Percentiles rank a stretch among this genome's conserved stretches.
phyloP scores from a whole-genome alignment of 208 protist genomes.

The Trypanosoma grayi region DNA sequence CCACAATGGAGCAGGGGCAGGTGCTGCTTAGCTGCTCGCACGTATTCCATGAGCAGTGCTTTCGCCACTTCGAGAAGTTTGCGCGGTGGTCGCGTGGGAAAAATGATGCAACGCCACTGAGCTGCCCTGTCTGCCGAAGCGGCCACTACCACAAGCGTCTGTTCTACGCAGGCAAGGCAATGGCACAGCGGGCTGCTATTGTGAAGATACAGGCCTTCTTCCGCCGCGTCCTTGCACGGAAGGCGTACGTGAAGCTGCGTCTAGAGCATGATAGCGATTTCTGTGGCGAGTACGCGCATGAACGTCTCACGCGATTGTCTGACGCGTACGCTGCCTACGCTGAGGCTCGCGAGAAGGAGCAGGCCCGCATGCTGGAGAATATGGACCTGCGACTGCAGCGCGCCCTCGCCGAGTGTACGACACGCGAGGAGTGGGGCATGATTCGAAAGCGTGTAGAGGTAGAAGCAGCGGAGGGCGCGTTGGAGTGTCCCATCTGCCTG shows the following conservation, averaged over 20 bases:
- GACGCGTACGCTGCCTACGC: constrained; percentile 53
- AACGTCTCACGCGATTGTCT: constrained; percentile 59
- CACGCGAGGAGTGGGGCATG: constrained; percentile 44
- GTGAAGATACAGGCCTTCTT: constrained; percentile 70
- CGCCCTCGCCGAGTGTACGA: constrained; percentile 47
- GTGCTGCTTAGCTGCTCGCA: constrained; percentile 86
- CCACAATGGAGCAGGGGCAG: constrained; percentile 56
- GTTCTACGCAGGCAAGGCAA: constrained; percentile 76
- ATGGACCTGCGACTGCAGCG: constrained; percentile 52
- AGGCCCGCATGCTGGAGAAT: constrained; percentile 30
- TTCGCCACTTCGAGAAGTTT: constrained; percentile 80
- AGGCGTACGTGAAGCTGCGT: constrained; percentile 48
- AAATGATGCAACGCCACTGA: constrained; percentile 31
- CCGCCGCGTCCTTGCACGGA: constrained; percentile 59
- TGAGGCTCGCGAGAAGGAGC: constrained; percentile 32
- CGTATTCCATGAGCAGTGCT: constrained; percentile 85
- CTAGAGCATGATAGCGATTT: constrained; percentile 53
- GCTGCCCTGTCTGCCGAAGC: constrained; percentile 78
- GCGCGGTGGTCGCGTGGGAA: constrained; percentile 42
- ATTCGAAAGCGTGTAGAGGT: constrained; percentile 15
- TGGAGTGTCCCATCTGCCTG: constrained; percentile 29
- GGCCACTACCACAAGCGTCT: constrained; percentile 81
- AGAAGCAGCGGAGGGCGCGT: background rate
- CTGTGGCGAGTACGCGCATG: constrained; percentile 53
- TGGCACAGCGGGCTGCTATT: constrained; percentile 75